Percentiles rank a stretch among this genome's conserved stretches.
Conservation (phyloP, 2,329 filamentous ascomycete species). For the Calonectria fujianensis region DNA sequence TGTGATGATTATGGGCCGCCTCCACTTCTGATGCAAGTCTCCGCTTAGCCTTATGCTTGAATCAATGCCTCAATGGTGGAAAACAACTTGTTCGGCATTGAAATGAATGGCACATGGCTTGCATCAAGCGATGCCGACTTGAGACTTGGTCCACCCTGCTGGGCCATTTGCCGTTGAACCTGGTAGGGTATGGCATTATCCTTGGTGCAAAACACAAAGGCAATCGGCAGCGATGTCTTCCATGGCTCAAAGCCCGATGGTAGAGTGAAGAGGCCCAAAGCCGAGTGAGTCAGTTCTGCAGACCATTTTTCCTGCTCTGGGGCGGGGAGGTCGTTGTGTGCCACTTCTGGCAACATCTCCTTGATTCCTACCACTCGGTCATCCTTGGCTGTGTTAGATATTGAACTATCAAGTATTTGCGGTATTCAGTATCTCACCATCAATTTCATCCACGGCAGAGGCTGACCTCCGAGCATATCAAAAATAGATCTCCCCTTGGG, state of each 20-base stretch:
- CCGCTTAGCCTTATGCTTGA: not conserved
- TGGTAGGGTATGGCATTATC: conserved; percentile 15
- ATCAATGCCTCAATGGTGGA: not conserved
- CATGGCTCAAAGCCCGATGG: conserved; percentile 29
- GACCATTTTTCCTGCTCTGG: conserved; percentile 14
- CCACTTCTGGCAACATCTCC: conserved; percentile 11
- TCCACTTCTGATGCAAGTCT: not conserved
- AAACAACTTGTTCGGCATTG: not conserved
- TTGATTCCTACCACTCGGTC: conserved; percentile 9
- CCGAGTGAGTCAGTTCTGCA: conserved; percentile 16
- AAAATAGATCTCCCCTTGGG: conserved; percentile 17
- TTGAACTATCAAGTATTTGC: not conserved
- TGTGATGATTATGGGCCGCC: not conserved
- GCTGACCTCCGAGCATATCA: conserved; percentile 24
- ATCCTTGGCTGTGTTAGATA: not conserved
- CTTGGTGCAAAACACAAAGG: conserved; percentile 19
- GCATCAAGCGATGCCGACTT: not conserved
- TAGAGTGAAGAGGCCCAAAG: not conserved
- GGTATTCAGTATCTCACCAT: not conserved
- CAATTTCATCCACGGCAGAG: conserved; percentile 21
- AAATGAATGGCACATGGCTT: conserved; percentile 22
- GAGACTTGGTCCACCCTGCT: not conserved
- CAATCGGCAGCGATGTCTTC: not conserved
- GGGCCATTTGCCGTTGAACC: conserved; percentile 22
- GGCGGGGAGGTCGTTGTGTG: conserved; percentile 4